Evolutionary conservation across 2,329 filamentous ascomycete species (phyloP).

Genomic region (Fusarium sp.): DNA sequence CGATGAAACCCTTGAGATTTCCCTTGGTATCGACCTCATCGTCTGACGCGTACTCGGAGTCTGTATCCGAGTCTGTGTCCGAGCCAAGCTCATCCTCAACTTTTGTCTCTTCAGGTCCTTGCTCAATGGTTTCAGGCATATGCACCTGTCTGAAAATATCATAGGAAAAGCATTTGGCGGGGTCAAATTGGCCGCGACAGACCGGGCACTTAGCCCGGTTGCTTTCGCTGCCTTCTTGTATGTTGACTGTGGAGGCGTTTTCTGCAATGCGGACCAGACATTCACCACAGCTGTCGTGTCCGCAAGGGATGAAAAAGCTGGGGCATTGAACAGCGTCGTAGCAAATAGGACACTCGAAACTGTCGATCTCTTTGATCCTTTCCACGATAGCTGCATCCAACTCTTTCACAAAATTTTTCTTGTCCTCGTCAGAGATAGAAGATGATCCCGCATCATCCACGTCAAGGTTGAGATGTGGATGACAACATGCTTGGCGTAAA

Average conservation of each 20-base stretch:
- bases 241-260: conserved; percentile 64
- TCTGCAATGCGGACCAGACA: conserved; percentile 80
- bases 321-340: conserved; percentile 82
- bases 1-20: conserved; percentile 68
- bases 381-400: conserved; percentile 72
- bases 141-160: conserved; percentile 80
- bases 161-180: conserved; percentile 79
- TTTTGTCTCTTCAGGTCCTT: conserved; percentile 51
- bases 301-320: conserved; percentile 84
- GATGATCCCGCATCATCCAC: conserved; percentile 54
- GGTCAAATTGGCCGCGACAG: conserved; percentile 77
- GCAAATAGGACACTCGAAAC: conserved; percentile 86
- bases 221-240: conserved; percentile 72
- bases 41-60: conserved; percentile 50
- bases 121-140: conserved; percentile 66
- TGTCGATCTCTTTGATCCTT: conserved; percentile 71
- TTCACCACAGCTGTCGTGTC: conserved; percentile 82
- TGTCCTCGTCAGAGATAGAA: conserved; percentile 60
- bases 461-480: conserved; percentile 51
- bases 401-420: conserved; percentile 72
- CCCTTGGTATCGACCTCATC: conserved; percentile 55
- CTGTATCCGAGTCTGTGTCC: conserved; percentile 45
- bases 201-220: conserved; percentile 76
- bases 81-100: conserved; percentile 54
- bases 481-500: conserved; percentile 77